Conservation (phyloP, 345 rosid species). For the Eucalyptus fibrosa region DNA sequence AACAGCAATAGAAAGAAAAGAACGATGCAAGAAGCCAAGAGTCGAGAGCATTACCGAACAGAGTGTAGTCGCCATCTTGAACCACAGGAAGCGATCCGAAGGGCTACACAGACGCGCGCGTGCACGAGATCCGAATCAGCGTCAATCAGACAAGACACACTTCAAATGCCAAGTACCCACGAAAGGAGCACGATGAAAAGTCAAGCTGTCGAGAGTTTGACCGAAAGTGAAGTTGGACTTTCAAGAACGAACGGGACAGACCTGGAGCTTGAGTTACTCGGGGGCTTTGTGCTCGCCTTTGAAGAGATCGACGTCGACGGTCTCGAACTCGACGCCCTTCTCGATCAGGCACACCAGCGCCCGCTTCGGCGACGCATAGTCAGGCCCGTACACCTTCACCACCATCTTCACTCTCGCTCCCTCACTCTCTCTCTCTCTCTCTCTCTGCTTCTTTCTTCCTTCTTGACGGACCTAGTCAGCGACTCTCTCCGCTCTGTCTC, state of each 20-base stretch:
- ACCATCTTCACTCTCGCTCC: conserved; percentile 18
- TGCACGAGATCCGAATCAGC: background rate
- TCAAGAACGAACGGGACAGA: background rate
- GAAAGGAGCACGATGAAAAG: background rate
- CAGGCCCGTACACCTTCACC: conserved; percentile 53
- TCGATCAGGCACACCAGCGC: conserved; percentile 32
- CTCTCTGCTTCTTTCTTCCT: no score
- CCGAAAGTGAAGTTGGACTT: background rate
- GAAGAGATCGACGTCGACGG: conserved; percentile 40
- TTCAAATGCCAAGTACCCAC: background rate
- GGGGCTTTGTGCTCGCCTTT: conserved; percentile 55
- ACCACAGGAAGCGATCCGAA: conserved; percentile 55
- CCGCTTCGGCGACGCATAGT: conserved; percentile 38
- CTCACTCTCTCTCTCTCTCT: background rate
- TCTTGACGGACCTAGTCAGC: background rate
- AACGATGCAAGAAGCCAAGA: background rate
- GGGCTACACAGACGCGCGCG: conserved; percentile 19
- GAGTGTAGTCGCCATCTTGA: conserved; percentile 55
- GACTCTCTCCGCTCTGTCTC: background rate
- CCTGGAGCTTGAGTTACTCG: conserved; percentile 51
- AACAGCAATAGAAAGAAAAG: background rate
- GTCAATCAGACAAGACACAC: background rate
- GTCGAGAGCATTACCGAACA: conserved; percentile 26
- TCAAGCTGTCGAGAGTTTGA: background rate
- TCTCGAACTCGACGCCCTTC: conserved; percentile 47